These are phyloP conservation scores for Microdochium nivale DNA, from an alignment of 2,329 filamentous ascomycete genomes.

Conservation along the genomic window DNA sequence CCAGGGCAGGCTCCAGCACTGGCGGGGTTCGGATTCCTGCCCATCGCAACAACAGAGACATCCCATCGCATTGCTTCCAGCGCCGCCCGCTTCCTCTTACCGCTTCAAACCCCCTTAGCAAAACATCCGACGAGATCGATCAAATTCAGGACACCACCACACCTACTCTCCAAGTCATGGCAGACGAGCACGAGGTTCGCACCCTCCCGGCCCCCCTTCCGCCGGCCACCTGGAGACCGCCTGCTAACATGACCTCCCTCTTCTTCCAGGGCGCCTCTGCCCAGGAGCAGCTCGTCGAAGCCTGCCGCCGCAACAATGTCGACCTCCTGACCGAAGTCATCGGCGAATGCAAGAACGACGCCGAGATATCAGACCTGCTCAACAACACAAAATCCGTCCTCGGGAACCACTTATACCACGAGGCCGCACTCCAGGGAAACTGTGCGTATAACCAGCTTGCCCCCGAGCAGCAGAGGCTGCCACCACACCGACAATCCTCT, in stretches of 20 bases:
- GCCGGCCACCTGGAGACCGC: neutral
- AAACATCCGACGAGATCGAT: no score
- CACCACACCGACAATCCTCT: neutral
- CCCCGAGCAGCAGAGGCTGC: neutral
- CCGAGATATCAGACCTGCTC: conserved; percentile 66
- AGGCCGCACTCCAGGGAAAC: conserved; percentile 78
- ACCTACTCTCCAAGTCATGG: conserved; percentile 9
- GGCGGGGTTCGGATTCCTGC: no score
- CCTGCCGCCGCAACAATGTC: conserved; percentile 87
- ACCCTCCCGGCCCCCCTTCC: neutral
- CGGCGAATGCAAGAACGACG: conserved; percentile 47
- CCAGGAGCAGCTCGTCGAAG: conserved; percentile 81
- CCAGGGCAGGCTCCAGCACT: no score
- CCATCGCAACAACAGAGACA: no score
- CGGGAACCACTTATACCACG: conserved; percentile 83
- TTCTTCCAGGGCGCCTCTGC: conserved; percentile 66
- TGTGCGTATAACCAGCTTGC: conserved; percentile 45
- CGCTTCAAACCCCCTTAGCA: no score
- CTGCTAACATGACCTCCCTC: neutral
- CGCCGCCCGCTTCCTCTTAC: conserved; percentile 1
- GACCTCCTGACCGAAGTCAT: conserved; percentile 74
- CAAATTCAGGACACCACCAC: no score
- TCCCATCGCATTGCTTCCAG: no score
- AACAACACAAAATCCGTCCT: conserved; percentile 80
- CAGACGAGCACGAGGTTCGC: conserved; percentile 23